Evolutionary conservation across 1,284 basidiomycete species (phyloP), one percentile per base, ranked within the genome.

Genomic region (Psilocybe mexicana): DNA sequence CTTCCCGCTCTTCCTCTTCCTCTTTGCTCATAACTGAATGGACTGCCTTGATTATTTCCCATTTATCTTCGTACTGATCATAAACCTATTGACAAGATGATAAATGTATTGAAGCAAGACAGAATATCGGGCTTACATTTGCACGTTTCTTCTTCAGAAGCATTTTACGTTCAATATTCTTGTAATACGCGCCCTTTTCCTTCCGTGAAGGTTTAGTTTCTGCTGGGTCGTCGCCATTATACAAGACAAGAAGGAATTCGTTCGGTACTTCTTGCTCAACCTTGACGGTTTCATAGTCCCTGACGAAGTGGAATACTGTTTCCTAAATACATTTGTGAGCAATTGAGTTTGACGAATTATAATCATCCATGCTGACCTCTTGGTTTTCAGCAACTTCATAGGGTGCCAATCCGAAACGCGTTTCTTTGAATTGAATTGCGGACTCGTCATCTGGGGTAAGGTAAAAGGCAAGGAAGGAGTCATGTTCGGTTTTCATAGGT

Each of bases 381-480:
- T 83, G 80, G 42, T 84, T 79, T 25, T 81, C 79, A 12, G 75
- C 71, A 0, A 79, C 72, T 61, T 77, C 76, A 54, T 80, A 79
- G 10, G 80, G 77, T 10, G 62, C 64, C 18, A 77, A 61, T 12
- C 64, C 67, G 24, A 69, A 70, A 28, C 83, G 76, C 35, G 74
- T 74, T 35, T 81, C 76, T 65, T 86, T 87, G 70, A 87, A 85
- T 54, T 74, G 72, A n/a, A 78, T 57, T 0, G 88, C 87, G 6
- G 81, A 76, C 26, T 87, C 87, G 65, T 94, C 92, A 55, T 93
- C 88, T 65, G 84, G 80, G 0, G 93, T 91, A 11, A 96, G 81
- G 67, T 94, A 96, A 71, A 92, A 96, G n/a, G 92, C 87, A 58
- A 96, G 76, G 78, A 94, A 91, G 55, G 92, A 89, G 68, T 94